A percentile compares a stretch with the other conserved stretches of the same genome.
Evolutionary conservation across 2,329 filamentous ascomycete genomes (phyloP).

Genomic region (Colletotrichum cereale): DNA sequence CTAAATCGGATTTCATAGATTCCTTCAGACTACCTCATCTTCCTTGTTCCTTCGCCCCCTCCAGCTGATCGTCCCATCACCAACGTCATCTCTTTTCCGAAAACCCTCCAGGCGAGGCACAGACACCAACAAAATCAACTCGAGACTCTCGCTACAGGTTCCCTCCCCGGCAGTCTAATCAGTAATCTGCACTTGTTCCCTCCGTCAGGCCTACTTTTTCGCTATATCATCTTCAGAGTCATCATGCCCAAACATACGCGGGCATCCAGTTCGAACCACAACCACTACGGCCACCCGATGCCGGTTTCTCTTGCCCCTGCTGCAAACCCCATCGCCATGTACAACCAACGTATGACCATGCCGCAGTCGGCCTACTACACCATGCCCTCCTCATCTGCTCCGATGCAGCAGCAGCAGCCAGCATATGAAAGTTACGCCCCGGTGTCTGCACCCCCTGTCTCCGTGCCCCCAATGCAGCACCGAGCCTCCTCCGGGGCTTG

Average conservation of each 20-base stretch:
- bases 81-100: conserved; percentile 10
- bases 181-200: conserved; percentile 35
- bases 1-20: conserved; percentile 36
- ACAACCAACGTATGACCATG: conserved; percentile 56
- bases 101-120: conserved; percentile 40
- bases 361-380: conserved; percentile 55
- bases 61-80: not conserved
- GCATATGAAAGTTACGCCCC: conserved; percentile 57
- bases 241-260: conserved; percentile 62
- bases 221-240: conserved; percentile 40
- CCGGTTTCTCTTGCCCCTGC: conserved; percentile 55
- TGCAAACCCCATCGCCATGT: conserved; percentile 55
- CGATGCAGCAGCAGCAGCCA: conserved; percentile 51
- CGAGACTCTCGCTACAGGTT: conserved; percentile 31
- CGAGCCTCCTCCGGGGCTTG: conserved; percentile 76
- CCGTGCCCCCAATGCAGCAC: conserved; percentile 56
- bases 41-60: conserved; percentile 34
- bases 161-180: conserved; percentile 32
- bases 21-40: conserved; percentile 26
- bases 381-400: conserved; percentile 50
- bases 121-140: conserved; percentile 4
- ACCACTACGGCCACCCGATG: conserved; percentile 52
- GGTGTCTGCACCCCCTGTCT: conserved; percentile 48
- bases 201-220: conserved; percentile 39
- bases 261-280: conserved; percentile 53